Evolutionary conservation across 1,284 basidiomycete species (phyloP), one percentile per base, ranked within the genome.

Genomic region (Microbotryum lychnidis-dioicae): DNA sequence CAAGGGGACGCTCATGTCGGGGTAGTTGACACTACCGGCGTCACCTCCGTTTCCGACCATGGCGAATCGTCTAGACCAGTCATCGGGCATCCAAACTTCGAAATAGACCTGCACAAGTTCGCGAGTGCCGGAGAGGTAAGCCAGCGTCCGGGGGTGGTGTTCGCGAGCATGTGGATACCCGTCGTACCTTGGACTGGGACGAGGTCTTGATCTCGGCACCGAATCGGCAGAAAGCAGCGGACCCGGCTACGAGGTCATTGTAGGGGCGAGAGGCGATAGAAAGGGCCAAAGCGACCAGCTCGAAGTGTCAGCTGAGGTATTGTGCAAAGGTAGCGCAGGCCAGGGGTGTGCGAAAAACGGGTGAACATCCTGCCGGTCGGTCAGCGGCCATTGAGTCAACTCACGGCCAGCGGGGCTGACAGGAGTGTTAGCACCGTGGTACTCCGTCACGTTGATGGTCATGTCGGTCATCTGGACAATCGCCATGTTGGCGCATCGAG

Each of bases 41-140:
- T 57, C 62, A 8, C 69, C 60, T 7, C 63, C 69, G 53, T 71
- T 71, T 3, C 69, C 68, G 37, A 71, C 66, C 57, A 70, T 64
- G 18, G 61, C 56, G 49, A 69, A 68, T 10, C 67, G 61, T 3
- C 60, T 63, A 18, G 54, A 64, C 69, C 69, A 71, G 2, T 37
- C 53, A 10, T 55, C 50, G 3, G 69, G 69, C 6, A 71, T 50
- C 68, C 68, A 71, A 8, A 71, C 60, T 29, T 71, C 69, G 62
- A 71, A 70, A 46, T 65, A 63, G 56, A 65, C 62, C 60, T 57
- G 27, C 6, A 12, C 2, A 18, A 18, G 37, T 16, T 12, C 14
- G 12, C 12, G 37, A 42, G 12, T 50, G 21, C 48, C 9, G 6
- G 37, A 42, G 16, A 31, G 18, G 16, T 42, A 42, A 42, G 16